These are phyloP conservation scores for Betula pendula DNA, from an alignment of 306 rosid species.

Conservation along the genomic window DNA sequence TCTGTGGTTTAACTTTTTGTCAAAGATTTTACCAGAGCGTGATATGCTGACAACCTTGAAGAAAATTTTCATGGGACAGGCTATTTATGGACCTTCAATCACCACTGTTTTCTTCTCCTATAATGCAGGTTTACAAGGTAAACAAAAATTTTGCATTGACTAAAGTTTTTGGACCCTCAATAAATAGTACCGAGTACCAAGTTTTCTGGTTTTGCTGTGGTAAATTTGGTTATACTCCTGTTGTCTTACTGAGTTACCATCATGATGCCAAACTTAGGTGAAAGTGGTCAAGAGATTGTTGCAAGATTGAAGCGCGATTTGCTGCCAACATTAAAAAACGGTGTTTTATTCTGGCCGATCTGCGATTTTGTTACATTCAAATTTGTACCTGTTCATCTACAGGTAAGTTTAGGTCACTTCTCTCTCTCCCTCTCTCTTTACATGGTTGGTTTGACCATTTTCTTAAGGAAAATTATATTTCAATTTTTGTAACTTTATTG, in stretches of 20 bases:
- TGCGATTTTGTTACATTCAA: constrained; percentile 74
- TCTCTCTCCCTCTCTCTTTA: neutral
- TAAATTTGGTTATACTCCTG: neutral
- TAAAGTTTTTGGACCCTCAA: neutral
- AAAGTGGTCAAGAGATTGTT: constrained; percentile 44
- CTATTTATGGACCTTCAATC: constrained; percentile 57
- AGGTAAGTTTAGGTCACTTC: constrained; percentile 41
- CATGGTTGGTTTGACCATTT: no score
- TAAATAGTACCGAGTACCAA: neutral
- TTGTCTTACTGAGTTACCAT: constrained; percentile 23
- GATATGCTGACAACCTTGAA: constrained; percentile 61
- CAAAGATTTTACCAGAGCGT: constrained; percentile 50
- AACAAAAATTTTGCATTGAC: constrained; percentile 1
- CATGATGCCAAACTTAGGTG: constrained; percentile 52
- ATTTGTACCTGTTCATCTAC: constrained; percentile 64
- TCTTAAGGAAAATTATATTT: neutral
- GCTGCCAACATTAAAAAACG: constrained; percentile 60
- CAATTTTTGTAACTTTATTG: constrained; percentile 17
- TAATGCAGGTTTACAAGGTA: constrained; percentile 62
- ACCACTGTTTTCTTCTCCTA: constrained; percentile 75
- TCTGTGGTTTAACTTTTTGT: constrained; percentile 64
- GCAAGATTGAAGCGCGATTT: constrained; percentile 65
- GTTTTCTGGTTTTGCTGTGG: neutral
- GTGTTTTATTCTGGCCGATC: constrained; percentile 64
- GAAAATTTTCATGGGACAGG: constrained; percentile 74